Base-by-base conservation (phyloP, 768 basidiomycete genomes). In the Leucosporidium creatinivorum region DNA sequence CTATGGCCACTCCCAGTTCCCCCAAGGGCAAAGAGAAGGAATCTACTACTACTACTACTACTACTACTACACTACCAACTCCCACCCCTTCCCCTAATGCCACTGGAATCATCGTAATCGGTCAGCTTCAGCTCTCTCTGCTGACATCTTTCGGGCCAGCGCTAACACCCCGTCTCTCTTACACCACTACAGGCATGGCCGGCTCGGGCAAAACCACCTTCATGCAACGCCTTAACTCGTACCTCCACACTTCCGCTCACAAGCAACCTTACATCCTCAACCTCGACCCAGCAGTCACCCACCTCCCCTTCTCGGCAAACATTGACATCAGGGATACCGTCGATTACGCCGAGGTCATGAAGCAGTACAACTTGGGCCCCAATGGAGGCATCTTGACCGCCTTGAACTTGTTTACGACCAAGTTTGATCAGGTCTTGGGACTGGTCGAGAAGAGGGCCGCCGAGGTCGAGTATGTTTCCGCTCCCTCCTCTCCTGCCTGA, bases 321-420 rank as follows among this genome's bases (percentile, higher is more conserved):
- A 97, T 99, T 68, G 96, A 99, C 78, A 98, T 99, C 61, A 81
- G 96, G 69, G 96, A 99, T 78, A 99, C 96, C 17, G 86, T 99
- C 26, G 89, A 98, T 77, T 99, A 98, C 79, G 85, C 88, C 71
- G 89, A 99, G 79, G 94, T 99, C 74, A 99, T 99, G 96, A 93
- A 96, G 84, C 93, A 97, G 92, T 99, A 99, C 80, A 97, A 97
- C 78, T 82, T 99, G 65, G 96, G 96, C 6, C 96, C 96, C 1
- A 99, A 98, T 77, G 96, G 96, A 33, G 96, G 93, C 30, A 99
- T 99, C 73, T 78, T 99, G 77, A 99, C 96, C 28, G 90, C 94
- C 1, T 83, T 99, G 76, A 99, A 99, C 77, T 78, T 99, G 67
- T 99, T 99, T 79, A 96, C 96, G 48, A 99, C 96, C 17, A 99